Conservation (phyloP, 1,284 basidiomycete species). For the Cystobasidium sp. region DNA sequence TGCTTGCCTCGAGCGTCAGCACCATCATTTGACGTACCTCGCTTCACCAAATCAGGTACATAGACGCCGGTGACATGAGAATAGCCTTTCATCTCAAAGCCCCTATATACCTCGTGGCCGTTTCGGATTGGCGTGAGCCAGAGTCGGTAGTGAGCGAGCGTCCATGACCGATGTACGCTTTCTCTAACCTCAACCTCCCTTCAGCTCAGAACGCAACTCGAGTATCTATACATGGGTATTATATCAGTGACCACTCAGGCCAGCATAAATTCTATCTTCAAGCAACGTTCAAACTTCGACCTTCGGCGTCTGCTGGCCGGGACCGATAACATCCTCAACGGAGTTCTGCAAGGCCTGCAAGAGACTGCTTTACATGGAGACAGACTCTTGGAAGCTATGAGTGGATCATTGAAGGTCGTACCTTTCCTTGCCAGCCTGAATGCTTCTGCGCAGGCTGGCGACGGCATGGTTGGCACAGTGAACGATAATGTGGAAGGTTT, state of each 20-base stretch:
- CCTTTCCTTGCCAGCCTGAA: constrained; percentile 2
- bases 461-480: not conserved
- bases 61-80: constrained; percentile 71
- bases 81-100: constrained; percentile 84
- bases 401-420: constrained; percentile 25
- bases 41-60: constrained; percentile 59
- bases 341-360: constrained; percentile 27
- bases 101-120: constrained; percentile 88
- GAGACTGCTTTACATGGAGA: constrained; percentile 17
- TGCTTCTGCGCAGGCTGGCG: not conserved
- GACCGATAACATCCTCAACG: constrained; percentile 40
- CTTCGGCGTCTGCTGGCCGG: constrained; percentile 70
- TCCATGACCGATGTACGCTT: not conserved
- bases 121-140: constrained; percentile 89
- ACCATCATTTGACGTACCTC: constrained; percentile 31
- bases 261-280: constrained; percentile 83
- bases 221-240: constrained; percentile 91
- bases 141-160: constrained; percentile 78
- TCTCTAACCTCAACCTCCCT: not conserved
- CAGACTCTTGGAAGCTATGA: constrained; percentile 4
- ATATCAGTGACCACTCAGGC: constrained; percentile 83
- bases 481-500: not conserved
- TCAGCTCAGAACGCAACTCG: constrained; percentile 88
- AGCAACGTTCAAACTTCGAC: constrained; percentile 87
- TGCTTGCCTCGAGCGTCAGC: constrained; percentile 26